Base-by-base conservation (phyloP, 2,329 filamentous ascomycete genomes). In the Lasiodiplodia citricola region DNA sequence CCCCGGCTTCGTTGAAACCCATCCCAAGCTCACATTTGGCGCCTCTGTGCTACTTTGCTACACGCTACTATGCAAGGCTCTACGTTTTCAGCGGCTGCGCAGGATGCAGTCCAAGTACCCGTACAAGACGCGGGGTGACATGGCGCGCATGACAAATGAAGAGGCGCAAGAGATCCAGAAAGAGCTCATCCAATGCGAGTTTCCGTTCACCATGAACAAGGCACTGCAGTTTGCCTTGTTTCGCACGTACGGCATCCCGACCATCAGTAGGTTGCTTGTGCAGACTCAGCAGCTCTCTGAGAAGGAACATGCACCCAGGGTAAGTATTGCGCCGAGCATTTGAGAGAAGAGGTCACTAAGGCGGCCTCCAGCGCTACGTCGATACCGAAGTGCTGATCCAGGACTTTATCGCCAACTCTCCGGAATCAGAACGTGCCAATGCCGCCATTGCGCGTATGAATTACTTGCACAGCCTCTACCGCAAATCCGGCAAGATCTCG, bases 391-490 rank as follows among this genome's bases (percentile, higher is more conserved):
- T 79, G 21, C 71, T 80, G 10, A 77, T 79, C 25, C 65, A 68
- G 18, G 79, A 80, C 52, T 79, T 79, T 55, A 68, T 76, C 11
- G 60, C 47, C 1, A 68, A 74, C 41, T 44, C 73, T 37, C 77
- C 77, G 1, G 71, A 72, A 41, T 75, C 74, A 10, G 80, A 84
- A n/a, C 74, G 78, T 2, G 70, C 74, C 31, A 77, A 73, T 38
- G 71, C 71, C 7, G 87, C 86, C 2, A 82, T 91, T 57, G 85
- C 88, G 4, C 85, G 89, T 41, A 88, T 90, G 80, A 91, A 91
- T 74, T 91, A 85, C 73, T 80, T 92, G 3, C 90, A 91, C 75
- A 77, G 78, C 25, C 77, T 81, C 2, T 90, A 91, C 75, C 85
- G 85, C 58, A 82, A 84, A 58, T 80, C 85, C 0, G 87, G 87